A percentile compares a stretch with the other conserved stretches of the same genome.
Conservation (phyloP, 345 rosid genomes). For the Acer saccharum region DNA sequence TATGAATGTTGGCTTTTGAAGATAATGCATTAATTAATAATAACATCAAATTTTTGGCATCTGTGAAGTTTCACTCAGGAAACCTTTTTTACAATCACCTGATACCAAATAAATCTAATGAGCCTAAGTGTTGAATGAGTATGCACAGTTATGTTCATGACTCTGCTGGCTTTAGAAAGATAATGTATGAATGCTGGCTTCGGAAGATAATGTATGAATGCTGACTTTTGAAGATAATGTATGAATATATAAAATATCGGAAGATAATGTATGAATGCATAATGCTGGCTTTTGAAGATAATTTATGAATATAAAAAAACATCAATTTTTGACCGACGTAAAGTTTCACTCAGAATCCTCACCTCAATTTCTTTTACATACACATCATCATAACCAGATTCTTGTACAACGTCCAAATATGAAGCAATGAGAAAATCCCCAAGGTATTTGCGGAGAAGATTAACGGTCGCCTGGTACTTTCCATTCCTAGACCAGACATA, state of each 20-base stretch:
- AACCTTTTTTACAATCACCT: neutral
- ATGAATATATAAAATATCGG: neutral
- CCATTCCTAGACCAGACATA: constrained; percentile 60
- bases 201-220: neutral
- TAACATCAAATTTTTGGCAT: neutral
- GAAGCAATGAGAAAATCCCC: constrained; percentile 88
- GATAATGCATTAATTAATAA: neutral
- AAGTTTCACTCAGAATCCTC: constrained; percentile 4
- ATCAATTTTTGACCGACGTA: neutral
- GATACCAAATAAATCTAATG: neutral
- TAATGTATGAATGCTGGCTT: neutral
- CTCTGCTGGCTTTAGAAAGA: neutral
- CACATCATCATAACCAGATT: constrained; percentile 75
- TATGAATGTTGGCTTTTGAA: neutral
- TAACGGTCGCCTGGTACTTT: constrained; percentile 45
- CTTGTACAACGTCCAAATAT: constrained; percentile 60
- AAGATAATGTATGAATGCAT: neutral
- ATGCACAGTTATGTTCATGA: neutral
- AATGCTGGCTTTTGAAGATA: no score
- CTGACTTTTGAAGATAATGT: neutral
- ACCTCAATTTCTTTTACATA: constrained; percentile 95
- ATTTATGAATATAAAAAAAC: neutral
- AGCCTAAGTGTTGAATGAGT: neutral
- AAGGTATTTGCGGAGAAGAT: constrained; percentile 85
- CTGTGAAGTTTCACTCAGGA: no score